Percentiles rank a stretch among this genome's conserved stretches.
phyloP scores from a whole-genome alignment of 129 eudicot species.

The Deinandra increscens region DNA sequence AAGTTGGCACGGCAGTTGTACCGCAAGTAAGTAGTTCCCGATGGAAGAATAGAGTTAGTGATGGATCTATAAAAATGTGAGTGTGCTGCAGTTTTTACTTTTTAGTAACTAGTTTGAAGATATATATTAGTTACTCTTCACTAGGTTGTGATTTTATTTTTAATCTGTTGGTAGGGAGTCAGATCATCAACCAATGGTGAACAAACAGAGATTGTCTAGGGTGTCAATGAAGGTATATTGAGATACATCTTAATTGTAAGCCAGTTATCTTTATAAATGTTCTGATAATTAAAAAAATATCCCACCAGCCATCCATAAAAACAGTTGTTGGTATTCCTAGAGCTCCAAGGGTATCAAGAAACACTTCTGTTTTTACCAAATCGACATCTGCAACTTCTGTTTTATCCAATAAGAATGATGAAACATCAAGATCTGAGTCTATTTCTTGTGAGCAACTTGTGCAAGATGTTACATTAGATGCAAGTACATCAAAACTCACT shows the following conservation, averaged over 20 bases:
- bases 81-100: conserved; percentile 9
- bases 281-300: background rate
- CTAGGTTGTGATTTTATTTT: too few species aligned
- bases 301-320: conserved; percentile 51
- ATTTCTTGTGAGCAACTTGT: conserved; percentile 39
- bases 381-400: conserved; percentile 27
- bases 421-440: conserved; percentile 26
- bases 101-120: background rate
- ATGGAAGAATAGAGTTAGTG: conserved; percentile 49
- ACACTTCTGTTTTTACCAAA: conserved; percentile 34
- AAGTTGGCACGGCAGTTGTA: conserved; percentile 34
- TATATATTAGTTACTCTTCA: background rate
- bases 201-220: conserved; percentile 32
- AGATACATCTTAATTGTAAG: background rate
- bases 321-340: conserved; percentile 28
- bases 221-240: conserved; percentile 58
- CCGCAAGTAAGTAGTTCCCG: conserved; percentile 42
- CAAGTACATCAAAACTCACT: conserved; percentile 30
- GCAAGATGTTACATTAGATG: conserved; percentile 29
- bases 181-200: conserved; percentile 37
- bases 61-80: conserved; percentile 42
- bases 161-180: conserved; percentile 42
- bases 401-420: conserved; percentile 42
- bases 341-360: conserved; percentile 36
- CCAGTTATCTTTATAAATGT: background rate